Base-by-base conservation (phyloP, 305 asterid genomes). In the Stenogyne calaminthoides region DNA sequence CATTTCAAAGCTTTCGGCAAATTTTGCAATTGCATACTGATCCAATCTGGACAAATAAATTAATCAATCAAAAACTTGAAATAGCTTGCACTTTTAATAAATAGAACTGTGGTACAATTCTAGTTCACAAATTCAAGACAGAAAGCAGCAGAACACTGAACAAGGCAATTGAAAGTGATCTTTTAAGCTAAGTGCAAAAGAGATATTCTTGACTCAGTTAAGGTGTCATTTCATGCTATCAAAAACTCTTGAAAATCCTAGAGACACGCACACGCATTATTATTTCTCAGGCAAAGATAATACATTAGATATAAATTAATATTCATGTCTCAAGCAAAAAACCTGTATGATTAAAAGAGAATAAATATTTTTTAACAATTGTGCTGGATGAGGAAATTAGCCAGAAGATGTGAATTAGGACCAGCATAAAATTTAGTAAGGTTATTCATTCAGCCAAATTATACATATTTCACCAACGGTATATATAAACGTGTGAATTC, bases 1-100 rank as follows among this genome's bases (percentile, higher is more conserved):
- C 97, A 92, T 89, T 84, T 95, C 99, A 84, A 90, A 95, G 77
- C 99, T 88, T 83, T 92, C 99, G 11, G 97, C 96, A 80, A 95
- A 92, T 72, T 95, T 95, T 73, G 96, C 89, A 77, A 95, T 89
- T 15, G 97, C 99, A 80, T 90, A 90, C 81, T 95, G 98, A 85
- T 95, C 99, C 83, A 95, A 80, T 76, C 99, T 95, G 94, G 77
- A 66, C 63, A 62, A 39, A 63, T 4, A 20, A n/a, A 44, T 29
- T 11, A 22, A 16, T 46, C 6, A 14, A 22, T 69, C 20, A 20
- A 61, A 61, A 20, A 51, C 76, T 14, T 27, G 51, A 40, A 27
- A 39, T 3, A 29, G 36, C 68, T 46, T 67, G 40, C 19, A 58
- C 44, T 40, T 9, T 46, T 27, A 19, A 27, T 12, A 68, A 55